Evolutionary conservation across 352 stramenopile genomes (phyloP).

Genomic region (Phytophthora quininea): DNA sequence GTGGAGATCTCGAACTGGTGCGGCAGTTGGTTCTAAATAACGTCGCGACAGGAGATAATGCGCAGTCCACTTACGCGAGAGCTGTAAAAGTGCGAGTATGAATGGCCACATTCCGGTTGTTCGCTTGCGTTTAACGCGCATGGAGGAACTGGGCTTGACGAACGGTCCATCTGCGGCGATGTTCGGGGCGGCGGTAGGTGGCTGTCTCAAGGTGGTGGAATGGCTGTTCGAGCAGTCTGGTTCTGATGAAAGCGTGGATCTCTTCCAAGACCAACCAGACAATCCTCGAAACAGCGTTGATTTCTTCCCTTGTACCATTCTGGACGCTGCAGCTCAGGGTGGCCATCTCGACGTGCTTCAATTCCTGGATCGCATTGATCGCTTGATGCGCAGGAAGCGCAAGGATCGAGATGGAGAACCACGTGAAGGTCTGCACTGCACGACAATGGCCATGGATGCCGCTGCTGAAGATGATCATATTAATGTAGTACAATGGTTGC

Average conservation of each 20-base stretch:
- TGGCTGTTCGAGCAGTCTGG: neutral
- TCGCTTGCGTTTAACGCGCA: neutral
- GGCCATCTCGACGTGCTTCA: neutral
- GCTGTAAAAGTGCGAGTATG: neutral
- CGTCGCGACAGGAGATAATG: neutral
- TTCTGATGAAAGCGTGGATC: neutral
- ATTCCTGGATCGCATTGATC: neutral
- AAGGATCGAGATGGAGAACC: neutral
- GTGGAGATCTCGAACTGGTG: neutral
- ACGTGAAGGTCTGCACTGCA: neutral
- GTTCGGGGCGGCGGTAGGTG: neutral
- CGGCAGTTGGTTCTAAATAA: neutral
- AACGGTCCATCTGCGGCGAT: neutral
- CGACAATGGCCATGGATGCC: neutral
- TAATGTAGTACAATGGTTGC: neutral
- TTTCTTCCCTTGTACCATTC: neutral
- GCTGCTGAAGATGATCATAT: neutral
- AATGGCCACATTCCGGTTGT: neutral
- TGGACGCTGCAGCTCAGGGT: neutral
- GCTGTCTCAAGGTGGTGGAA: neutral
- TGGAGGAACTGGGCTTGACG: neutral
- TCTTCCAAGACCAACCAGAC: neutral
- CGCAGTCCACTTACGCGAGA: neutral
- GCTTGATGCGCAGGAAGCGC: neutral
- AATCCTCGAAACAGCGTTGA: neutral